Conservation (phyloP, 1,139 yeast species). For the Geotrichum europaeum region DNA sequence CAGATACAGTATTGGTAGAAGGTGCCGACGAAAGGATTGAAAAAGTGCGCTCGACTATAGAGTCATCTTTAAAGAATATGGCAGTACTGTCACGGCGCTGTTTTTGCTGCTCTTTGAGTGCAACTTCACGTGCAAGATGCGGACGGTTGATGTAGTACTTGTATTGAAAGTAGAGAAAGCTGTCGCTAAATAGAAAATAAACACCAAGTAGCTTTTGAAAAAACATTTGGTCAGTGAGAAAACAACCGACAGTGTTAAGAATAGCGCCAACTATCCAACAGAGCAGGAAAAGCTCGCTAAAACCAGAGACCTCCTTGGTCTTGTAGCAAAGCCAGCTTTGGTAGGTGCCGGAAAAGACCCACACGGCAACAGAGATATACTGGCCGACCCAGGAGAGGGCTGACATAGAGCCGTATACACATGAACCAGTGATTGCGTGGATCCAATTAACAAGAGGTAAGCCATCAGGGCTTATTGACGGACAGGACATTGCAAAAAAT, state of each 20-base stretch:
- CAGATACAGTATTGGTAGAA: neutral
- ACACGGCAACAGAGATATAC: slow-evolving; percentile 28
- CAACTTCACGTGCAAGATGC: slow-evolving; percentile 9
- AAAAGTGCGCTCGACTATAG: neutral
- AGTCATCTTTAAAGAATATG: neutral
- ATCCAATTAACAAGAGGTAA: slow-evolving; percentile 19
- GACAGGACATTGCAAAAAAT: slow-evolving; percentile 1
- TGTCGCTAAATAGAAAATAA: slow-evolving; percentile 27
- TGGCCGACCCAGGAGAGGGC: slow-evolving; percentile 26
- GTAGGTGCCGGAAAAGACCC: slow-evolving; percentile 32
- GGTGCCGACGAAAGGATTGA: neutral
- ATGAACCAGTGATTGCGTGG: slow-evolving; percentile 18
- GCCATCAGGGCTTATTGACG: slow-evolving; percentile 11
- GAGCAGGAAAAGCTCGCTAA: slow-evolving; percentile 28
- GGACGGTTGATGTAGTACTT: slow-evolving; percentile 24
- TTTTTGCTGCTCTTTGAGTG: neutral
- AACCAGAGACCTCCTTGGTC: slow-evolving; percentile 32
- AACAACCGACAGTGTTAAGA: slow-evolving; percentile 31
- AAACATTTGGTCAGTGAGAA: slow-evolving; percentile 31
- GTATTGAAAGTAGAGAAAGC: slow-evolving; percentile 28
- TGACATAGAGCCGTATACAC: slow-evolving; percentile 22
- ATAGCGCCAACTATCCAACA: slow-evolving; percentile 34
- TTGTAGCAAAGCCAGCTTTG: slow-evolving; percentile 29
- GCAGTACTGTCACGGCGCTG: slow-evolving; percentile 3
- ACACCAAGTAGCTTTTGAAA: slow-evolving; percentile 30